phyloP scores from a whole-genome alignment of 2,329 filamentous ascomycete species.

The Colletotrichum tabaci region DNA sequence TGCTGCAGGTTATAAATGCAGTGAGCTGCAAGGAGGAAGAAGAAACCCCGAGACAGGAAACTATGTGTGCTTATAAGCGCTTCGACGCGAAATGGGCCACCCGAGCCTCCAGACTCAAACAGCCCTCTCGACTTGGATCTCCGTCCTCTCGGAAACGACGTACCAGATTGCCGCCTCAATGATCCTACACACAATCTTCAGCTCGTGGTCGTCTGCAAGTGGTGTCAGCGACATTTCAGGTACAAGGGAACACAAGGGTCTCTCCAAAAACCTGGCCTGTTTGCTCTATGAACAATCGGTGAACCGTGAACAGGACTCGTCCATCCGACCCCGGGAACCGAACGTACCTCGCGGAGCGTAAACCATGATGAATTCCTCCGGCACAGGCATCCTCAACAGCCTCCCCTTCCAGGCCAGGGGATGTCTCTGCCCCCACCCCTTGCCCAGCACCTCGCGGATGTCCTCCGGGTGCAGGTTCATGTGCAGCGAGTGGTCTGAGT shows the following conservation, averaged over 20 bases:
- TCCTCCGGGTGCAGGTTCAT: conserved; percentile 86
- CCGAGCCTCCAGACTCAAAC: conserved; percentile 8
- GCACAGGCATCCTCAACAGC: conserved; percentile 76
- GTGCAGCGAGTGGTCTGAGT: conserved; percentile 83
- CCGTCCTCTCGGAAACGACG: conserved; percentile 62
- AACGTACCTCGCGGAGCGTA: conserved; percentile 78
- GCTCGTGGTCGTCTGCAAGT: conserved; percentile 71
- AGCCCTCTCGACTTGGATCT: conserved; percentile 48
- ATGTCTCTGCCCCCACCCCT: conserved; percentile 84
- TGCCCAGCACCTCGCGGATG: conserved; percentile 78
- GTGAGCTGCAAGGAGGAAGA: too few species aligned
- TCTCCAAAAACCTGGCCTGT: not conserved
- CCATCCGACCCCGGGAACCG: too few species aligned
- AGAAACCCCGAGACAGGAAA: not conserved
- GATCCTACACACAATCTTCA: conserved; percentile 77
- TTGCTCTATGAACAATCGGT: not conserved
- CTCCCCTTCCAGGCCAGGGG: conserved; percentile 77
- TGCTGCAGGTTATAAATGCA: not conserved
- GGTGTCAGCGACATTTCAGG: conserved; percentile 21
- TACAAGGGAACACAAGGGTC: not conserved
- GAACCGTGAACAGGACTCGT: not conserved
- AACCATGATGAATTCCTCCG: conserved; percentile 83
- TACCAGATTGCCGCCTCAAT: conserved; percentile 84
- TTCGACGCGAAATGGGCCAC: conserved; percentile 8
- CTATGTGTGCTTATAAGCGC: conserved; percentile 22